Conservation (phyloP, 257 asterid species). For the Scutellaria galericulata region DNA sequence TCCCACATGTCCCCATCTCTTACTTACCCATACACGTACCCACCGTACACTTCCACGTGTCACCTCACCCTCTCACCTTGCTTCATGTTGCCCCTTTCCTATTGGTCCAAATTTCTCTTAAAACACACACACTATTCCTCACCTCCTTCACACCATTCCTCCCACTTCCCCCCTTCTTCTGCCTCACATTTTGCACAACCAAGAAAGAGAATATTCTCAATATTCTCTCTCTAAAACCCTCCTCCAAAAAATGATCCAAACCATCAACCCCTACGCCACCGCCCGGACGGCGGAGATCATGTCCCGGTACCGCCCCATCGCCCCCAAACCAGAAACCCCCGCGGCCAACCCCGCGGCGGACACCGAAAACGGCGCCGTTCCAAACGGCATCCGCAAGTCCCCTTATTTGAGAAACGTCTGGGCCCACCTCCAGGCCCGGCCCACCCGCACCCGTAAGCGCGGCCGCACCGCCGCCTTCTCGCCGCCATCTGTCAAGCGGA, state of each 20-base stretch:
- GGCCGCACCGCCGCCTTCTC: conserved; percentile 70
- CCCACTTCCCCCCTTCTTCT: not conserved
- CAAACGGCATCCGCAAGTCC: conserved; percentile 61
- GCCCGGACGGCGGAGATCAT: conserved; percentile 87
- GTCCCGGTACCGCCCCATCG: conserved; percentile 90
- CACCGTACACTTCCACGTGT: conserved; percentile 79
- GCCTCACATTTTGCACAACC: conserved; percentile 13
- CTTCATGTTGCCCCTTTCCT: conserved; percentile 67
- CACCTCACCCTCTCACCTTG: conserved; percentile 32
- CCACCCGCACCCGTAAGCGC: conserved; percentile 81
- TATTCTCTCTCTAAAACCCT: not conserved
- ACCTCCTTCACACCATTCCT: conserved; percentile 15
- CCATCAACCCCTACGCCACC: conserved; percentile 59
- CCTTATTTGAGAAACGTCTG: conserved; percentile 74
- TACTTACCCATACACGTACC: conserved; percentile 77
- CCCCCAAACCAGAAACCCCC: conserved; percentile 78
- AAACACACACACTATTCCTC: conserved; percentile 25
- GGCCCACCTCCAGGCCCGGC: conserved; percentile 86
- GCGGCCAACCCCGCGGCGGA: conserved; percentile 28
- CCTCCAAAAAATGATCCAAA: conserved; percentile 59
- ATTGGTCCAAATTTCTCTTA: conserved; percentile 51
- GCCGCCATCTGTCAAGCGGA: conserved; percentile 57
- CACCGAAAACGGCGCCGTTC: conserved; percentile 35
- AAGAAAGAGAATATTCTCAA: not conserved
- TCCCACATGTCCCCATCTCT: conserved; percentile 75